These are phyloP conservation scores for Arachis stenosperma DNA, from an alignment of 306 rosid species.

Conservation along the genomic window DNA sequence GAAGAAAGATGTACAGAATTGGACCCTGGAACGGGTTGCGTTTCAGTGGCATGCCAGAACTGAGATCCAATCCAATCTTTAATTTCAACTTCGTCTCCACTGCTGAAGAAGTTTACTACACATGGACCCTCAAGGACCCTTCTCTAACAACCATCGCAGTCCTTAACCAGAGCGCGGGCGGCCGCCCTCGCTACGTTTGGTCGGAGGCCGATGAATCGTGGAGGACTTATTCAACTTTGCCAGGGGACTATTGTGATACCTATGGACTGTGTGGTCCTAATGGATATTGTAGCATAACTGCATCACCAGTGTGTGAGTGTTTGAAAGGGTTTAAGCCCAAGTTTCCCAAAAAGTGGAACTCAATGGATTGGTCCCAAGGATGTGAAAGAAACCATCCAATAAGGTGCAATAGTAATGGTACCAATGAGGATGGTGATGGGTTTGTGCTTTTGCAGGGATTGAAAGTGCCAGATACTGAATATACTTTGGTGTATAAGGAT, in stretches of 20 bases:
- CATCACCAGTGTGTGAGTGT: constrained; percentile 34
- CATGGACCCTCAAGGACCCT: neutral
- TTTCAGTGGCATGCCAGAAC: constrained; percentile 28
- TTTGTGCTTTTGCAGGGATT: neutral
- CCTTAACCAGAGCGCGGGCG: neutral
- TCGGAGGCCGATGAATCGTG: neutral
- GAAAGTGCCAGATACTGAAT: constrained; percentile 39
- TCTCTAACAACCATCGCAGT: neutral
- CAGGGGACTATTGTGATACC: neutral
- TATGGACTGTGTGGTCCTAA: constrained; percentile 33
- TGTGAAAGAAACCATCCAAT: constrained; percentile 16
- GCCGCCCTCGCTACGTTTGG: constrained; percentile 5
- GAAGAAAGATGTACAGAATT: neutral
- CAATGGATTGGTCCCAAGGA: constrained; percentile 16
- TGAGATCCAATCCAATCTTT: constrained; percentile 16
- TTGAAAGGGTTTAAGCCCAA: constrained; percentile 33
- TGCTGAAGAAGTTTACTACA: constrained; percentile 18
- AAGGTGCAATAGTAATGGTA: neutral
- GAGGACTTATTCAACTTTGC: neutral
- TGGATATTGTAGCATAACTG: constrained; percentile 6
- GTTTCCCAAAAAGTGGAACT: constrained; percentile 1
- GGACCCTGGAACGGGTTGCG: constrained; percentile 45
- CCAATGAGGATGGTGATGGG: neutral
- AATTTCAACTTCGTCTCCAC: constrained; percentile 14
- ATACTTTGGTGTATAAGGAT: constrained; percentile 9